Evolutionary conservation across 2,329 filamentous ascomycete genomes (phyloP).

Genomic region (Cladorrhinum sp.): DNA sequence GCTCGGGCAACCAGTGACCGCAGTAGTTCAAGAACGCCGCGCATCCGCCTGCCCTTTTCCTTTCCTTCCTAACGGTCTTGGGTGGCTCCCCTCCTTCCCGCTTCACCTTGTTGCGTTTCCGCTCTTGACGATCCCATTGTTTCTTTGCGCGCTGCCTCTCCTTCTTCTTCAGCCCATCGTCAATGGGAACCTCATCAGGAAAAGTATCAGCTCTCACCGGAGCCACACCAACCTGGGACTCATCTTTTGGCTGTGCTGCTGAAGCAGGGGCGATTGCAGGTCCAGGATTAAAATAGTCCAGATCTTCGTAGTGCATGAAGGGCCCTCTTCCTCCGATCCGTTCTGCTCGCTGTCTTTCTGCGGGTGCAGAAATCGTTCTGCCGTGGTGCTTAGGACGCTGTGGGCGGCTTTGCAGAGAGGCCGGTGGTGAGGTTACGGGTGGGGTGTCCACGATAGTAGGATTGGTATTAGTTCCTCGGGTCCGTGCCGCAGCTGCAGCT

Average conservation of each 20-base stretch:
- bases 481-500: background rate
- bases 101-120: slow-evolving; percentile 12
- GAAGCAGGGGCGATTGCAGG: background rate
- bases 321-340: slow-evolving; percentile 7
- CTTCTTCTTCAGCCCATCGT: slow-evolving; percentile 5
- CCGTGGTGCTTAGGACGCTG: background rate
- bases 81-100: background rate
- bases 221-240: slow-evolving; percentile 11
- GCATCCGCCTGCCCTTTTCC: background rate
- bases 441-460: background rate
- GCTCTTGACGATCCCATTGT: slow-evolving; percentile 24
- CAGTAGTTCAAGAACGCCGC: slow-evolving; percentile 1
- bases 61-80: background rate
- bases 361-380: background rate
- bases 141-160: slow-evolving; percentile 9
- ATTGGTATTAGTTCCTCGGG: background rate
- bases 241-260: slow-evolving; percentile 18
- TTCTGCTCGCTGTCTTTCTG: background rate
- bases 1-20: slow-evolving; percentile 24
- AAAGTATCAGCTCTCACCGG: slow-evolving; percentile 18
- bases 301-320: slow-evolving; percentile 29
- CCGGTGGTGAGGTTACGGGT: background rate
- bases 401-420: background rate
- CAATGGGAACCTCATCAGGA: slow-evolving; percentile 8
- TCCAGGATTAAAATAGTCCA: slow-evolving; percentile 18